Base-by-base conservation (phyloP, 495 filamentous ascomycete genomes). In the Glarea lozoyensis region DNA sequence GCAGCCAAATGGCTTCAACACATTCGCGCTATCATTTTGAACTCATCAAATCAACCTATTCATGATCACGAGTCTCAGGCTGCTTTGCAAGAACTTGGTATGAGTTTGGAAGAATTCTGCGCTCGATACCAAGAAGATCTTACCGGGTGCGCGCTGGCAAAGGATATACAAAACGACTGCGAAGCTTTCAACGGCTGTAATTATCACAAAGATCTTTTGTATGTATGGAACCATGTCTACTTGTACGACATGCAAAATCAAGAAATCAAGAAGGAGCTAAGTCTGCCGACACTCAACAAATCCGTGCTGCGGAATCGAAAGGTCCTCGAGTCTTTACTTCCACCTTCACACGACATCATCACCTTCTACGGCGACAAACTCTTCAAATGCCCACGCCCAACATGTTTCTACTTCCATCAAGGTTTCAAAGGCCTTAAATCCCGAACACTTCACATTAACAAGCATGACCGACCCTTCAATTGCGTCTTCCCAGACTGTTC, bases 371-470 rank as follows among this genome's bases (percentile, higher is more conserved):
- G 66, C 9, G 37, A 43, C 11, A 55, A 59, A 12, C 42, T 48
- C 3, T 66, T 56, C 54, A 70, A 70, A 49, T 72, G 68, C 48
- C 48, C 56, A 7, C 59, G 58, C 27, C 24, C 63, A 0, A 60
- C 46, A 22, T 72, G 68, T 48, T 56, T 49, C 43, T 65, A 58
- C 54, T 72, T 69, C 35, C 53, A 67, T 37, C 55, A 66, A 43
- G 68, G 68, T 2, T 69, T 67, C 47, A 48, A 53, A 2, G 50
- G 37, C 19, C 42, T 48, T 9, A 40, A 55, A 6, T 39, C 23
- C 15, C 53, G 55, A 2, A 50, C 67, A 3, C 42, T 53, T 3
- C 66, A 71, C 45, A 29, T 54, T 15, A 43, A 61, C 9, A 42
- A 53, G 13, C 66, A 69, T 37, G 55, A 62, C 9, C 48, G 63